These are phyloP conservation scores for Lentinula edodes DNA, from an alignment of 768 basidiomycete species.

Conservation along the genomic window DNA sequence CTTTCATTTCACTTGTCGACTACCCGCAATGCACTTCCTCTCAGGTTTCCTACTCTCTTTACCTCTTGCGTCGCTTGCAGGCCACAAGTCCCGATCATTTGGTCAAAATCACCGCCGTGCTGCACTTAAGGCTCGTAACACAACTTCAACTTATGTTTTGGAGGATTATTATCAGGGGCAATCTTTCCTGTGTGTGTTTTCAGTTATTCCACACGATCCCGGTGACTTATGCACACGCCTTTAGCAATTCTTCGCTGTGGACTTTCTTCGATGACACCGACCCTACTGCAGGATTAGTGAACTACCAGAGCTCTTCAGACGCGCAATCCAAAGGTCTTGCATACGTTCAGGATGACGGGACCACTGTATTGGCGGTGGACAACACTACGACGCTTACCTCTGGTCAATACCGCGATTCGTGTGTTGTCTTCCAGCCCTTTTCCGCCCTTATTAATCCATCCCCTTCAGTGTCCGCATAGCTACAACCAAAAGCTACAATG, in stretches of 20 bases:
- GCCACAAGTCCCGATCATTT: neutral
- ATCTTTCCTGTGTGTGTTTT: slow-evolving; percentile 50
- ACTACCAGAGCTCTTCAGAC: slow-evolving; percentile 43
- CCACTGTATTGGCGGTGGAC: slow-evolving; percentile 42
- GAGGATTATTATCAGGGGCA: slow-evolving; percentile 34
- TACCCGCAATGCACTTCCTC: neutral
- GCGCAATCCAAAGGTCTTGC: slow-evolving; percentile 53
- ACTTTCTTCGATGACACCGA: slow-evolving; percentile 58
- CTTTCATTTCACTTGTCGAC: slow-evolving; percentile 1
- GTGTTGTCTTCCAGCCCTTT: slow-evolving; percentile 10
- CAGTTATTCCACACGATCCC: neutral
- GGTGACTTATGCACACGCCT: neutral
- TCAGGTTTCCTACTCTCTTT: neutral
- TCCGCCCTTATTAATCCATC: slow-evolving; percentile 15
- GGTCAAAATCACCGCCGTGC: neutral
- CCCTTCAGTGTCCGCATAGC: slow-evolving; percentile 35
- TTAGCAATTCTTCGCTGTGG: slow-evolving; percentile 43
- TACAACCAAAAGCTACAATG: slow-evolving; percentile 34
- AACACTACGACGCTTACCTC: slow-evolving; percentile 26
- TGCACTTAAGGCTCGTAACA: neutral
- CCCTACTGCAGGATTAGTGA: slow-evolving; percentile 68
- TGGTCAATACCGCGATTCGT: slow-evolving; percentile 34
- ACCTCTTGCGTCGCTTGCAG: slow-evolving; percentile 2
- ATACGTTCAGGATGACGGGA: slow-evolving; percentile 39
- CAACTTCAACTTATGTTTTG: slow-evolving; percentile 2